Percentiles rank a stretch among this genome's conserved stretches.
Evolutionary conservation across 306 rosid species (phyloP).

Genomic region (Elaeagnus macrophylla): DNA sequence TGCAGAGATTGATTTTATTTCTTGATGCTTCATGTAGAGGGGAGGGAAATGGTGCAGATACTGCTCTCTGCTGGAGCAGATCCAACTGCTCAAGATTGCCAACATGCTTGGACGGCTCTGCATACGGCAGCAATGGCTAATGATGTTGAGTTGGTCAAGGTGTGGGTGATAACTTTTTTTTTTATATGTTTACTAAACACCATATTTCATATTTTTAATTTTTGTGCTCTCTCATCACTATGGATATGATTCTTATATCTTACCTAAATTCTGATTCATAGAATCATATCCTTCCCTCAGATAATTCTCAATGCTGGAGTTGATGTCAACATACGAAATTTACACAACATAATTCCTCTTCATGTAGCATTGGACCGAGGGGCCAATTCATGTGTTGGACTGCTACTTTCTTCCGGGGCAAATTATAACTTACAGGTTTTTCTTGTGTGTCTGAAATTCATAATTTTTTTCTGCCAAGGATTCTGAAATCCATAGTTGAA

Average conservation of each 20-base stretch:
- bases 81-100: slow-evolving; percentile 80
- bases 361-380: slow-evolving; percentile 97
- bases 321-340: slow-evolving; percentile 81
- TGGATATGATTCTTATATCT: background rate
- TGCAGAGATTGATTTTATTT: slow-evolving; percentile 10
- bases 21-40: slow-evolving; percentile 45
- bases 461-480: background rate
- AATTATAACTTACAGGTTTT: slow-evolving; percentile 85
- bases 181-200: slow-evolving; percentile 15
- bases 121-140: slow-evolving; percentile 91
- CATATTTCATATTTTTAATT: background rate
- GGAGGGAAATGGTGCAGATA: slow-evolving; percentile 81
- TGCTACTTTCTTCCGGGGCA: slow-evolving; percentile 87
- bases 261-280: background rate
- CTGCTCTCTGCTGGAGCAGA: slow-evolving; percentile 91
- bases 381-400: slow-evolving; percentile 82
- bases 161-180: slow-evolving; percentile 19
- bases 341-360: slow-evolving; percentile 88
- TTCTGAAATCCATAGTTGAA: too few species aligned
- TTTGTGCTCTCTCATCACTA: background rate
- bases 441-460: slow-evolving; percentile 11
- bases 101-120: slow-evolving; percentile 88
- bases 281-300: slow-evolving; percentile 31
- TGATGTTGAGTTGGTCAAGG: slow-evolving; percentile 86
- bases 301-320: slow-evolving; percentile 87